Base-by-base conservation (phyloP, 2,329 filamentous ascomycete species). In the Verticillium tricorpus region DNA sequence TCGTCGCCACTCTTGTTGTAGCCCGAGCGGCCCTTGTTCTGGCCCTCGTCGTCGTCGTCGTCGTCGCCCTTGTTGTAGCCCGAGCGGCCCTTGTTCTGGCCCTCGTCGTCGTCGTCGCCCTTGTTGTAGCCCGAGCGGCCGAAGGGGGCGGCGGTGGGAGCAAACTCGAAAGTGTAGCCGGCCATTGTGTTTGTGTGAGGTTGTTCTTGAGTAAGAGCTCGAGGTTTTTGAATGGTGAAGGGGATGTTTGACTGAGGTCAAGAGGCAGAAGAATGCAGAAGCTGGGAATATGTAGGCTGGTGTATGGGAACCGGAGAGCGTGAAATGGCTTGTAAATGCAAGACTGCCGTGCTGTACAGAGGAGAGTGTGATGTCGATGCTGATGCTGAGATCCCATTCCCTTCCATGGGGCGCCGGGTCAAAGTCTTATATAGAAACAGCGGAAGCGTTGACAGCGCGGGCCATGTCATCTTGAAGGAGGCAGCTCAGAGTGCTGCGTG, bases 81-180 rank as follows among this genome's bases (percentile, higher is more conserved):
- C 58, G 71, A 74, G 67, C 77, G 77, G 68, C 78, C 78, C 61
- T 69, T 69, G 67, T 68, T 63, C 55, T 64, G 64, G 62, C 69
- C 67, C 39, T 69, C 66, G 55, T 71, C 68, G 61, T 71, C 70
- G 67, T 73, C 68, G 56, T 67, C 69, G 65, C 74, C 73, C 64
- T 74, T 72, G 70, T 79, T 79, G 75, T 80, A 80, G 65, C 77
- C 77, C 60, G 74, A 77, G 70, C 73, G 78, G 68, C 76, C 76
- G 64, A 70, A 71, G 74, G 75, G 73, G 69, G 72, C 69, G 69
- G 74, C 70, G 62, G 70, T 66, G 63, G 71, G 67, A 66, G 64
- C 67, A 67, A 71, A 67, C 59, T 67, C 65, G 66, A 72, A 68
- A 67, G 73, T 61, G 66, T 72, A 70, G 63, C 66, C 72, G 61